phyloP scores from a whole-genome alignment of 805 yeast species.

The Candida arabinofermentans region DNA sequence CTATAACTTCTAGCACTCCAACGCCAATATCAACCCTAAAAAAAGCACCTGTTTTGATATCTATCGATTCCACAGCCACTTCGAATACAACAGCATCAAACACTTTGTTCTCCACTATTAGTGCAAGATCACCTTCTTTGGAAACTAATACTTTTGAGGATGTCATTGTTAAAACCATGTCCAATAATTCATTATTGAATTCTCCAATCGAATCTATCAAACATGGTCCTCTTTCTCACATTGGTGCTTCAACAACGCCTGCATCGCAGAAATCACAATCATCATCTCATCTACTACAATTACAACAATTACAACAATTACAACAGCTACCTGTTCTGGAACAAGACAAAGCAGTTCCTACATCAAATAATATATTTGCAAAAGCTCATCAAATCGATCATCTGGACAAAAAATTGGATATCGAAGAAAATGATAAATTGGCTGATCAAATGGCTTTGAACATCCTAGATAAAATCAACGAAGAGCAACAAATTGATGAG shows the following conservation, averaged over 20 bases:
- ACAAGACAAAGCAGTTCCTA: background rate
- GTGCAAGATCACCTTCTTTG: constrained; percentile 2
- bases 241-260: background rate
- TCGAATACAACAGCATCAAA: constrained; percentile 5
- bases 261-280: background rate
- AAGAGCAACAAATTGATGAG: constrained; percentile 29
- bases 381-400: constrained; percentile 32
- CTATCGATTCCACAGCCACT: constrained; percentile 8
- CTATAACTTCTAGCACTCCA: constrained; percentile 2
- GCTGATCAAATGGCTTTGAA: constrained; percentile 34
- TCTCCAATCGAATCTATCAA: constrained; percentile 7
- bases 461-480: constrained; percentile 27
- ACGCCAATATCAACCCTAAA: constrained; percentile 12
- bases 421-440: constrained; percentile 25
- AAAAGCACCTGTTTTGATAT: background rate
- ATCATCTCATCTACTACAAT: background rate
- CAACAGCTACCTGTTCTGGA: constrained; percentile 1
- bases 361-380: constrained; percentile 19
- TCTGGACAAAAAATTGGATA: constrained; percentile 23
- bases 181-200: constrained; percentile 6
- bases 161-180: constrained; percentile 5
- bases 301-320: background rate
- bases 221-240: constrained; percentile 1
- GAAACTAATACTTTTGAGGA: constrained; percentile 6
- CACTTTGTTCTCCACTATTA: constrained; percentile 2